Evolutionary conservation across 2,329 filamentous ascomycete species (phyloP).

Genomic region (Aspergillus sp.): DNA sequence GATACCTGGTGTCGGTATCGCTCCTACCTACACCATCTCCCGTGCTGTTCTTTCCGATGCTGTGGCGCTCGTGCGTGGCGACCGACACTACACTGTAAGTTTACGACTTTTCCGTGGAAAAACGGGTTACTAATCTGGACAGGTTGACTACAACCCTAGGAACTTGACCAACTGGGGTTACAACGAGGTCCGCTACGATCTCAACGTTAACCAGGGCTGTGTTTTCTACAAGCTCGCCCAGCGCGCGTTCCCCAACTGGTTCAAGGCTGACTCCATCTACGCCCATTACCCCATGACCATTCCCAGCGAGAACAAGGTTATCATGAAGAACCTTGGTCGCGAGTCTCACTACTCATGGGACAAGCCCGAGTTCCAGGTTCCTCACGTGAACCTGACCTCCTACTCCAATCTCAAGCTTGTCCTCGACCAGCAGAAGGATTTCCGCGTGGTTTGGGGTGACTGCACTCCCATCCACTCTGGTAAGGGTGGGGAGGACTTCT

Average conservation of each 20-base stretch:
- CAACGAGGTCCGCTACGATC: conserved; percentile 70
- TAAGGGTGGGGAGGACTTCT: conserved; percentile 55
- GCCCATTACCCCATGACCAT: conserved; percentile 73
- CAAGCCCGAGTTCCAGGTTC: conserved; percentile 54
- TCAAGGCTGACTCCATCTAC: conserved; percentile 75
- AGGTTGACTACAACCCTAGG: conserved; percentile 68
- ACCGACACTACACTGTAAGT: conserved; percentile 68
- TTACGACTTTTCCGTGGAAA: background rate
- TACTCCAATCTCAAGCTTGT: conserved; percentile 63
- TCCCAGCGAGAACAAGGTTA: conserved; percentile 69
- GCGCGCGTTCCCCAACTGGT: conserved; percentile 76
- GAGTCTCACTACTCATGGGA: conserved; percentile 70
- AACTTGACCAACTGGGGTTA: conserved; percentile 83
- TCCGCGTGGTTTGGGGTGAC: conserved; percentile 65
- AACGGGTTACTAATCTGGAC: conserved; percentile 22
- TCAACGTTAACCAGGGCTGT: conserved; percentile 74
- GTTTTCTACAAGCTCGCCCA: conserved; percentile 83
- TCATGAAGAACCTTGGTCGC: conserved; percentile 66
- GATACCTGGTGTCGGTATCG: conserved; percentile 71
- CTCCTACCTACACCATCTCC: conserved; percentile 73
- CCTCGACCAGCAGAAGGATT: conserved; percentile 60
- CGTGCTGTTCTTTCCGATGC: conserved; percentile 76
- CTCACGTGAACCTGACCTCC: conserved; percentile 58
- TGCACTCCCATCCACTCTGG: conserved; percentile 65
- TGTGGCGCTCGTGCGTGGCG: conserved; percentile 73